A percentile compares a stretch with the other conserved stretches of the same genome.
Evolutionary conservation across 2,329 filamentous ascomycete species (phyloP).

Genomic region (Zopfia rhizophila): DNA sequence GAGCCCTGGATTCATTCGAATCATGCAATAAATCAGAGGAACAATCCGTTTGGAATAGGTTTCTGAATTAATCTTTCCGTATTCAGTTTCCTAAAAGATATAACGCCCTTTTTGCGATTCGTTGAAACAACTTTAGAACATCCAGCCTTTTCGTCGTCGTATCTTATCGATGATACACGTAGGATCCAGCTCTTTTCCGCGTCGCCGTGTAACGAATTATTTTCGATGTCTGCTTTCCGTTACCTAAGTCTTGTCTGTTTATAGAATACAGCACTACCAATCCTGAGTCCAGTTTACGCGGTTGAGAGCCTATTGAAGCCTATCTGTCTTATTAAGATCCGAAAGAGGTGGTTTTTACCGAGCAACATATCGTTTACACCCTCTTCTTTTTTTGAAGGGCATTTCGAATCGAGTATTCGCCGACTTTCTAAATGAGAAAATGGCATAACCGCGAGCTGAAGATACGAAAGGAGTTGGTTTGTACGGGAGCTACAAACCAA

Average conservation of each 20-base stretch:
- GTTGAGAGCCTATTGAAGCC: constrained; percentile 4
- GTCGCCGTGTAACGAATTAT: constrained; percentile 5
- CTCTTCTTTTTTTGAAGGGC: constrained; percentile 11
- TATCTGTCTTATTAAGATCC: background rate
- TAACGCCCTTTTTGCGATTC: too few species aligned
- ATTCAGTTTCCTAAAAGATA: too few species aligned
- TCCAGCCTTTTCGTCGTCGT: background rate
- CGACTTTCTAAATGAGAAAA: constrained; percentile 5
- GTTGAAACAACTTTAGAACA: too few species aligned
- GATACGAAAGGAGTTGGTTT: constrained; percentile 5
- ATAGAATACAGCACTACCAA: constrained; percentile 9
- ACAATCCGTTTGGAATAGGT: too few species aligned
- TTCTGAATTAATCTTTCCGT: too few species aligned
- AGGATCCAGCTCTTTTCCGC: constrained; percentile 9
- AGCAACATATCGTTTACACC: constrained; percentile 10
- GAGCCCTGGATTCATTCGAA: too few species aligned
- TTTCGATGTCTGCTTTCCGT: constrained; percentile 11
- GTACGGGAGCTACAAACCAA: constrained; percentile 4
- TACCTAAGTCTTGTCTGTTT: constrained; percentile 16
- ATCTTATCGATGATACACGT: constrained; percentile 12
- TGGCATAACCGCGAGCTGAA: background rate
- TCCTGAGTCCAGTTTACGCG: constrained; percentile 9
- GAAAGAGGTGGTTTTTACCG: constrained; percentile 12
- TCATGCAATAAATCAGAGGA: too few species aligned
- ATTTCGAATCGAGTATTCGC: constrained; percentile 7